Conservation (phyloP, 108 stramenopile species). For the Conticribra guillardii region DNA sequence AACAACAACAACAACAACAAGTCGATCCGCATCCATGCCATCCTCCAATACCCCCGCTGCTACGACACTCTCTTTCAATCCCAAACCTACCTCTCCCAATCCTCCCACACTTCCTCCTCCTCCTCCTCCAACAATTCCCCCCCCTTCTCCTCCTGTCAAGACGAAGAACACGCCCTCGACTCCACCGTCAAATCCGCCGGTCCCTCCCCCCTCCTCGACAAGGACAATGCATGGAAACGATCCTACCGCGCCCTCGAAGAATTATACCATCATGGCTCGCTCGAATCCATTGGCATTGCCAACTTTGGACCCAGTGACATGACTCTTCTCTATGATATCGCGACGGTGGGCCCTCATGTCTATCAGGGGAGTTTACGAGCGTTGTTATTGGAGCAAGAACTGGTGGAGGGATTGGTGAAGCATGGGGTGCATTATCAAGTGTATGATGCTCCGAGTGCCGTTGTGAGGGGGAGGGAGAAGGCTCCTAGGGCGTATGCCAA, state of each 20-base stretch:
- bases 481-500: slow-evolving; percentile 35
- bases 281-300: slow-evolving; percentile 80
- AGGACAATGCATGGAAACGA: slow-evolving; percentile 74
- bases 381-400: slow-evolving; percentile 59
- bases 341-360: slow-evolving; percentile 64
- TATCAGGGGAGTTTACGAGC: slow-evolving; percentile 72
- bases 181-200: slow-evolving; percentile 31
- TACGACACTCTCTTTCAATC: slow-evolving; percentile 56
- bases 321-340: slow-evolving; percentile 40
- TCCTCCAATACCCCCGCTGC: slow-evolving; percentile 86
- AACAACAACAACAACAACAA: slow-evolving; percentile 1
- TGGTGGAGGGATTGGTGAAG: slow-evolving; percentile 64
- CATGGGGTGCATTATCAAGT: slow-evolving; percentile 66
- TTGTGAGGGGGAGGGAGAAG: slow-evolving; percentile 20
- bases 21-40: slow-evolving; percentile 59
- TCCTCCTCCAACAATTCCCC: slow-evolving; percentile 27
- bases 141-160: slow-evolving; percentile 72
- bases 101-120: slow-evolving; percentile 9
- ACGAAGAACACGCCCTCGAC: slow-evolving; percentile 63
- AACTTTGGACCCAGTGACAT: slow-evolving; percentile 82
- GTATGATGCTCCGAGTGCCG: slow-evolving; percentile 64
- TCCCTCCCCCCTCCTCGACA: slow-evolving; percentile 66
- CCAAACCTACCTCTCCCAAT: not conserved
- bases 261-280: slow-evolving; percentile 44
- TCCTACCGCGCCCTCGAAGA: slow-evolving; percentile 84